These are phyloP conservation scores for Acrocalymma vagum DNA, from an alignment of 2,329 filamentous ascomycete species.

Conservation along the genomic window DNA sequence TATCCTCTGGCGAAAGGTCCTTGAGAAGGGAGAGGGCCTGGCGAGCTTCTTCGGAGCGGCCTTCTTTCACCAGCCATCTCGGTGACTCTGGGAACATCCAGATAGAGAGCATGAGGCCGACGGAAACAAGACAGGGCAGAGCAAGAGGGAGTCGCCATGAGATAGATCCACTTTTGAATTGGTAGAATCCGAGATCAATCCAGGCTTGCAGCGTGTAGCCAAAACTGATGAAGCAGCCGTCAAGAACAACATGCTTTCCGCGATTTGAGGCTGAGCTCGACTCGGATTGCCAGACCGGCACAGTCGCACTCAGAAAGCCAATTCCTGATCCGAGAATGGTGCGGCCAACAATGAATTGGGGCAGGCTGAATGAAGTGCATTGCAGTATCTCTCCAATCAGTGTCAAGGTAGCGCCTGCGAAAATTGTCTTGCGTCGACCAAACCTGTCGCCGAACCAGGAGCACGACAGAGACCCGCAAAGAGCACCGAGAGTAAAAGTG, in stretches of 20 bases:
- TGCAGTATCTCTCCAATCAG: slow-evolving; percentile 55
- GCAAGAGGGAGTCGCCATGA: slow-evolving; percentile 75
- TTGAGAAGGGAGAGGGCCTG: slow-evolving; percentile 50
- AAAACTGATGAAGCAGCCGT: slow-evolving; percentile 57
- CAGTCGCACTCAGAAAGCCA: slow-evolving; percentile 53
- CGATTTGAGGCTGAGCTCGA: slow-evolving; percentile 49
- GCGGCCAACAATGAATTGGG: slow-evolving; percentile 57
- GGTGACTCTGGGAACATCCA: slow-evolving; percentile 78
- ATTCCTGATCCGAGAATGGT: slow-evolving; percentile 55
- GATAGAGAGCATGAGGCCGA: slow-evolving; percentile 64
- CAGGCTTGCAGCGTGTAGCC: slow-evolving; percentile 58
- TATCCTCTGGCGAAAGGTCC: slow-evolving; percentile 47
- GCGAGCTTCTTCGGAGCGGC: slow-evolving; percentile 71
- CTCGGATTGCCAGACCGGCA: slow-evolving; percentile 58
- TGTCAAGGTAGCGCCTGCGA: slow-evolving; percentile 50
- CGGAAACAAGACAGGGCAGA: slow-evolving; percentile 65
- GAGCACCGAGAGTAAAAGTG: slow-evolving; percentile 56
- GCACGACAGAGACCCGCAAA: slow-evolving; percentile 57
- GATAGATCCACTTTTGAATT: slow-evolving; percentile 65
- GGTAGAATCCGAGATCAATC: slow-evolving; percentile 65
- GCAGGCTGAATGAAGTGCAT: slow-evolving; percentile 54
- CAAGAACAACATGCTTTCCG: slow-evolving; percentile 51
- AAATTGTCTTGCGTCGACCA: slow-evolving; percentile 56
- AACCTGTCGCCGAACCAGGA: slow-evolving; percentile 55
- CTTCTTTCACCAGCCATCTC: slow-evolving; percentile 72